A percentile compares a stretch with the other conserved stretches of the same genome.
Evolutionary conservation across 1,139 yeast species (phyloP).

Genomic region (Zygosaccharomyces sapae): DNA sequence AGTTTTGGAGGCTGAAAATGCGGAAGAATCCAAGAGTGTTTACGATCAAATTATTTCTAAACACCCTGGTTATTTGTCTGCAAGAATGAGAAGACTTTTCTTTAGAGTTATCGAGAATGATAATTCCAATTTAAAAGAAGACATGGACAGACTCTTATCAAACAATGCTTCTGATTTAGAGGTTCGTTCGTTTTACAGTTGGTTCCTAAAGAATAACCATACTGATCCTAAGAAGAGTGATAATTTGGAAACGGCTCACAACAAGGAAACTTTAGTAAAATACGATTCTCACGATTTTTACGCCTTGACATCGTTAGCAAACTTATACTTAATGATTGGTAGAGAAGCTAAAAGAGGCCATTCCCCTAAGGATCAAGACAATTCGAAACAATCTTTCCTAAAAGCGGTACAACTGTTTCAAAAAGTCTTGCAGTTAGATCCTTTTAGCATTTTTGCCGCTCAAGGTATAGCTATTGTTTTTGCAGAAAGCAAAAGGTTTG

Average conservation of each 20-base stretch:
- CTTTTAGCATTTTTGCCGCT: slow-evolving; percentile 89
- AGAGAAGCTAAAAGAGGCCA: slow-evolving; percentile 58
- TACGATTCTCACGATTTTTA: slow-evolving; percentile 85
- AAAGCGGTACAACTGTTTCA: slow-evolving; percentile 88
- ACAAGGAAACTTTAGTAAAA: slow-evolving; percentile 76
- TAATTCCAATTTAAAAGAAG: slow-evolving; percentile 41
- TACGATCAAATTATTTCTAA: slow-evolving; percentile 54
- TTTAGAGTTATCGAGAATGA: slow-evolving; percentile 41
- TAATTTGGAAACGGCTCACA: slow-evolving; percentile 70
- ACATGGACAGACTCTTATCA: slow-evolving; percentile 52
- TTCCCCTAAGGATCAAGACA: slow-evolving; percentile 47
- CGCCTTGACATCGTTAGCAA: slow-evolving; percentile 86
- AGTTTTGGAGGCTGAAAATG: slow-evolving; percentile 46
- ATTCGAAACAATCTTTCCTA: slow-evolving; percentile 70
- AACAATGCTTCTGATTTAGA: slow-evolving; percentile 64
- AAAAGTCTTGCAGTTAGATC: slow-evolving; percentile 80
- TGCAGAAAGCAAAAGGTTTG: slow-evolving; percentile 77
- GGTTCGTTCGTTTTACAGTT: slow-evolving; percentile 85
- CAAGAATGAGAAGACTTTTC: slow-evolving; percentile 67
- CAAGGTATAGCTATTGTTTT: slow-evolving; percentile 94
- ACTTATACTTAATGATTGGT: slow-evolving; percentile 78
- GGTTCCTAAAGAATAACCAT: slow-evolving; percentile 62
- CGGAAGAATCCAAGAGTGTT: slow-evolving; percentile 35
- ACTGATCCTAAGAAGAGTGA: slow-evolving; percentile 45
- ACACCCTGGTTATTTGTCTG: slow-evolving; percentile 72